Conservation (phyloP, 1,284 basidiomycete genomes). For the Melanopsichium pennsylvanicum region DNA sequence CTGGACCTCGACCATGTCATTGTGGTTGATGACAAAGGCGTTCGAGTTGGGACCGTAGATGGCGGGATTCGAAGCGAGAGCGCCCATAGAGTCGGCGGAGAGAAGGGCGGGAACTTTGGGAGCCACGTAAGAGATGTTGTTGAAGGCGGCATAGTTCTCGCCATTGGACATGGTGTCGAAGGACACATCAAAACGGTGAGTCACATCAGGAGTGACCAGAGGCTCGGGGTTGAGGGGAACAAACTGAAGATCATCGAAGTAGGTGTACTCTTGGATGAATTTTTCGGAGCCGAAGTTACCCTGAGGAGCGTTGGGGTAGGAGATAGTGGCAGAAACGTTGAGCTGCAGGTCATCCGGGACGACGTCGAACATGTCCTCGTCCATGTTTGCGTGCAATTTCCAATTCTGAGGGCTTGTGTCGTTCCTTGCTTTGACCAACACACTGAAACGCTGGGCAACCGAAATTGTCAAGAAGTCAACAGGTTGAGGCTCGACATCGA, state of each 20-base stretch:
- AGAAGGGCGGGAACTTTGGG: conserved; percentile 54
- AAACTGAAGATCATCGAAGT: conserved; percentile 68
- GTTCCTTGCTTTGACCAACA: conserved; percentile 72
- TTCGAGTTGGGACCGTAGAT: conserved; percentile 46
- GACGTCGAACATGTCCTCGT: conserved; percentile 69
- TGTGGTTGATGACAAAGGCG: conserved; percentile 65
- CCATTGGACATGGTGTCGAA: conserved; percentile 68
- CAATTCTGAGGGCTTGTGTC: conserved; percentile 80
- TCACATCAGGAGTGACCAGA: conserved; percentile 65
- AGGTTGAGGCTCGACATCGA: conserved; percentile 33
- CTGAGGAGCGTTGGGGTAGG: conserved; percentile 39
- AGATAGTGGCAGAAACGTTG: conserved; percentile 57
- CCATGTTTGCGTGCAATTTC: conserved; percentile 89
- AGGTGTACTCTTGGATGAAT: conserved; percentile 52
- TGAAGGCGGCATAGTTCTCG: conserved; percentile 65
- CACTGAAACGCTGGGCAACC: conserved; percentile 53
- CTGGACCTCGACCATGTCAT: conserved; percentile 50
- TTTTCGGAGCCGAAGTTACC: conserved; percentile 31
- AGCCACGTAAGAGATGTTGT: conserved; percentile 70
- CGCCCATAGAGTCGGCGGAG: conserved; percentile 42
- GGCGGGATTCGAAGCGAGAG: conserved; percentile 64
- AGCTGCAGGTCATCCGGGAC: conserved; percentile 56
- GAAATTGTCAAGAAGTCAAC: conserved; percentile 43
- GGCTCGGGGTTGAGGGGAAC: conserved; percentile 64
- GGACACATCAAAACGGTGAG: conserved; percentile 66